phyloP scores from a whole-genome alignment of 2,329 filamentous ascomycete genomes.

The Colletotrichum gloeosporioides region DNA sequence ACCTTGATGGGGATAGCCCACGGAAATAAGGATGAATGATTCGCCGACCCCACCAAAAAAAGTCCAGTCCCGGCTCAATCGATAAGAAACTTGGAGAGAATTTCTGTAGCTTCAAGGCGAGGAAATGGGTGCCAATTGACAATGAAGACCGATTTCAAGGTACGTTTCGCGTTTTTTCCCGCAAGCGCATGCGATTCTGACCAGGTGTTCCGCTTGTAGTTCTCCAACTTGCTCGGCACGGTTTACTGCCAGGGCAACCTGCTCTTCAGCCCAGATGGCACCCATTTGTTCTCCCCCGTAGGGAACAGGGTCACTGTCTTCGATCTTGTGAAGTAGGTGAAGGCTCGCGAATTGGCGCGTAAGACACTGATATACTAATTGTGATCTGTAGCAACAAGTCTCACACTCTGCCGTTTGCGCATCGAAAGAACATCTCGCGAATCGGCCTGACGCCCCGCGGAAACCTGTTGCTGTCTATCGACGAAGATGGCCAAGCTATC shows the following conservation, averaged over 20 bases:
- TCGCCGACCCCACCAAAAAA: constrained; percentile 35
- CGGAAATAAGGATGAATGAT: constrained; percentile 37
- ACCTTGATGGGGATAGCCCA: not conserved
- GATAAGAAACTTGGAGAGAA: constrained; percentile 33
- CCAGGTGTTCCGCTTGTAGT: constrained; percentile 58
- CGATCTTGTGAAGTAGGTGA: constrained; percentile 85
- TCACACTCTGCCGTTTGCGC: constrained; percentile 85
- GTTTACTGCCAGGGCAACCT: constrained; percentile 99
- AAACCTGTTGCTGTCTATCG: constrained; percentile 90
- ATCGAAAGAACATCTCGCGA: constrained; percentile 90
- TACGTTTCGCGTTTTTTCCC: constrained; percentile 40
- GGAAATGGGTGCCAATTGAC: constrained; percentile 46
- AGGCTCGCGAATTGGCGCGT: not conserved
- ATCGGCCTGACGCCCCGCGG: constrained; percentile 89
- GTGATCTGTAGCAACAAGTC: constrained; percentile 74
- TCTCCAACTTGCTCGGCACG: constrained; percentile 96
- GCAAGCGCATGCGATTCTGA: not conserved
- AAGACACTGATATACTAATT: not conserved
- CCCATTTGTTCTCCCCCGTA: constrained; percentile 92
- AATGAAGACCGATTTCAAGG: constrained; percentile 99
- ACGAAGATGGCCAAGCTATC: constrained; percentile 93
- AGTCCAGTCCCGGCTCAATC: constrained; percentile 30
- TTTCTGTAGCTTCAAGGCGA: constrained; percentile 11
- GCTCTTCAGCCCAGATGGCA: constrained; percentile 95
- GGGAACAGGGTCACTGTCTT: constrained; percentile 96